Percentiles rank a stretch among this genome's conserved stretches.
Evolutionary conservation across 225 moss, liverwort and hornwort genomes (phyloP).

Genomic region (Antitrichia curtipendula): DNA sequence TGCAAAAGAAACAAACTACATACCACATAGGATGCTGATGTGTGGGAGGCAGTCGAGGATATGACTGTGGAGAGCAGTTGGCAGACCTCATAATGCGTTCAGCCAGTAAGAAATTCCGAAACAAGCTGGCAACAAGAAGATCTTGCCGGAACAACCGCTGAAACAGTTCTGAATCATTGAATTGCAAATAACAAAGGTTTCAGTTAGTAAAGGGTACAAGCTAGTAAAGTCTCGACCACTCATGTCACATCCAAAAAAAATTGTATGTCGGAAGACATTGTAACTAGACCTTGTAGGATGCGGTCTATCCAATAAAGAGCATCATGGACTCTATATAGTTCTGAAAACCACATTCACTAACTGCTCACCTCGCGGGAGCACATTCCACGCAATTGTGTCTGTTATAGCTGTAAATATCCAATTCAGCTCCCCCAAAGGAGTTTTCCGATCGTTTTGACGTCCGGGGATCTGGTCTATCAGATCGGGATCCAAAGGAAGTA

Average conservation of each 20-base stretch:
- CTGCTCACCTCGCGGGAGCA: conserved; percentile 75
- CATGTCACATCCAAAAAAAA: not conserved
- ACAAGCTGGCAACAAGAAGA: conserved; percentile 94
- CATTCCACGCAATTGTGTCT: conserved; percentile 99
- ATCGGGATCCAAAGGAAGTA: conserved; percentile 65
- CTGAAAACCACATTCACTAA: not conserved
- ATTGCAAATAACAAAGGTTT: not conserved
- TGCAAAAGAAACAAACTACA: not conserved
- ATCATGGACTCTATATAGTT: not conserved
- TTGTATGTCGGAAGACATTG: not conserved
- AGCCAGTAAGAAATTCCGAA: conserved; percentile 85
- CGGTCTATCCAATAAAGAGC: not conserved
- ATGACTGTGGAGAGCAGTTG: conserved; percentile 82
- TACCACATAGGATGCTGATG: conserved; percentile 99
- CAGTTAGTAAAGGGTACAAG: not conserved
- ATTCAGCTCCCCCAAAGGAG: conserved; percentile 86
- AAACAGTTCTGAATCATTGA: conserved; percentile 50
- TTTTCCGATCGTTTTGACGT: conserved; percentile 90
- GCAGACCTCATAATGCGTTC: conserved; percentile 97
- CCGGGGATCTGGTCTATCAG: conserved; percentile 93
- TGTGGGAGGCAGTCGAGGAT: conserved; percentile 81
- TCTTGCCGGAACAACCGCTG: conserved; percentile 95
- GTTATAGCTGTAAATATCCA: conserved; percentile 98
- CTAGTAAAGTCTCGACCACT: not conserved
- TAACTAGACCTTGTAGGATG: not conserved